These are phyloP conservation scores for Solanum verrucosum DNA, from an alignment of 257 asterid genomes.

Conservation along the genomic window DNA sequence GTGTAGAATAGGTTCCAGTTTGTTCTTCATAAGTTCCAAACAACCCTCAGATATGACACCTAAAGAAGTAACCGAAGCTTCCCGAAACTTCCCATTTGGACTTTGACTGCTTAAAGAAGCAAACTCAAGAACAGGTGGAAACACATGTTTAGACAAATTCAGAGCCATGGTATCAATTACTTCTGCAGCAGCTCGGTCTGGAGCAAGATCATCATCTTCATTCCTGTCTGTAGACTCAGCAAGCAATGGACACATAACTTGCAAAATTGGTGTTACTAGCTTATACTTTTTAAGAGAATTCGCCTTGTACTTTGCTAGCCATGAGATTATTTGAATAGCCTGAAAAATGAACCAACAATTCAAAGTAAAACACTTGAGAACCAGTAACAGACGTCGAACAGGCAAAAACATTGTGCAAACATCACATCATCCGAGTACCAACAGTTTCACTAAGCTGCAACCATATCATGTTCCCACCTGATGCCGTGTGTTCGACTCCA, in stretches of 20 bases:
- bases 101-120: constrained; percentile 83
- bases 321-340: constrained; percentile 98
- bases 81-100: constrained; percentile 88
- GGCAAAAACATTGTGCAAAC: neutral
- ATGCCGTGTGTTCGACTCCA: constrained; percentile 85
- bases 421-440: neutral
- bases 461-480: constrained; percentile 43
- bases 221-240: constrained; percentile 68
- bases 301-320: constrained; percentile 90
- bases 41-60: constrained; percentile 98
- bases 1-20: constrained; percentile 72
- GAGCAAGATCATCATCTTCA: constrained; percentile 92
- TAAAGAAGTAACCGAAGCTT: constrained; percentile 91
- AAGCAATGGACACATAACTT: constrained; percentile 89
- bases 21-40: constrained; percentile 73
- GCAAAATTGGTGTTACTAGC: constrained; percentile 90
- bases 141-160: constrained; percentile 75
- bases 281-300: constrained; percentile 92
- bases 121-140: constrained; percentile 90
- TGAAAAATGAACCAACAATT: constrained; percentile 17
- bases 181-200: constrained; percentile 98
- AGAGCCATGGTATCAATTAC: constrained; percentile 97
- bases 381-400: neutral
- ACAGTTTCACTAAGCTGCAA: neutral
- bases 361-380: neutral